Base-by-base conservation (phyloP, 805 yeast species). In the Candida adriatica region DNA sequence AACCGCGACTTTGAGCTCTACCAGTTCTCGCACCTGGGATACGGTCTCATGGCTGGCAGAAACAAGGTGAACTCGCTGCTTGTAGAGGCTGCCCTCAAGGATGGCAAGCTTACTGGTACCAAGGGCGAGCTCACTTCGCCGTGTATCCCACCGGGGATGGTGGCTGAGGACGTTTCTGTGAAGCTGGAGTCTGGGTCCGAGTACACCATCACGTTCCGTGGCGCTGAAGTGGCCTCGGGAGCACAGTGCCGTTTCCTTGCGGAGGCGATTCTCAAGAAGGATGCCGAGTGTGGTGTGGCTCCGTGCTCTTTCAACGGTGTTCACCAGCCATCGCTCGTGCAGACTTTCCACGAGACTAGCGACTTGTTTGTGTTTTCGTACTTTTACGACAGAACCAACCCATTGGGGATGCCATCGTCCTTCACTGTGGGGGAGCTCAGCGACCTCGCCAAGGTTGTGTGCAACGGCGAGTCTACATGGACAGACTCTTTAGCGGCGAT, bases 251-350 rank as follows among this genome's bases (percentile, higher is more conserved):
- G 95, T 43, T 71, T 64, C 52, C 56, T 92, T 26, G 86, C 96
- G 18, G 97, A 90, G 55, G 55, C 69, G 33, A 73, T 86, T 25
- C 70, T 92, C 53, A 79, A 84, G 62, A 90, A 90, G 62, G 95
- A 87, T 25, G 68, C 72, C 11, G 75, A 68, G 39, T 92, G 99
- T 67, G 54, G 64, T 2, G 53, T 66, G 19, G 72, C 75, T 37
- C 94, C 98, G 33, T 92, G 99, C 59, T 84, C 96, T 3, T 92
- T 92, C 71, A 86, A 90, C 54, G 98, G 99, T 53, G 82, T 87
- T 30, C 94, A 94, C 59, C 98, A 92, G 65, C 99, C 99, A 7
- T 82, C 94, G 4, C 66, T 92, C 49, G 75, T 75, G 27, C 73
- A 69, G 41, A 77, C 94, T 11, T 92, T 92, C 70, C 70, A 75